Base-by-base conservation (phyloP, 2,329 filamentous ascomycete genomes). In the Trichoderma atroviride region DNA sequence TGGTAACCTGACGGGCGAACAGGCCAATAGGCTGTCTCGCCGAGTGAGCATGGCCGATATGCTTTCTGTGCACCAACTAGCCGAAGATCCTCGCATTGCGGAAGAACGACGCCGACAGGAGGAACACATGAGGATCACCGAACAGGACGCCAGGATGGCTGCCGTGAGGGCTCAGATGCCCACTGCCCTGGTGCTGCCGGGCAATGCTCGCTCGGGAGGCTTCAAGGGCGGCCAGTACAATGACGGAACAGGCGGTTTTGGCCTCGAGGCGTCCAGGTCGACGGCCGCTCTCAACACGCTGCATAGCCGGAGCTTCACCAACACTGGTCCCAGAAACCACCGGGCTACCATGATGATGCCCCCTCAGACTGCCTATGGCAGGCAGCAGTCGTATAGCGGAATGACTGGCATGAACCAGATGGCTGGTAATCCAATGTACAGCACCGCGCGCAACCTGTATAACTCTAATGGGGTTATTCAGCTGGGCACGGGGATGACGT, bases 41-140 rank as follows among this genome's bases (percentile, higher is more conserved):
- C 72, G 83, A 6, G 81, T 87, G 69, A 88, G 85, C 73, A 81
- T 92, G 79, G 89, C 89, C 0, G 86, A 91, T 72, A 81, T 92
- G 5, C 80, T 88, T 4, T 76, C 79, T 22, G 80, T 78, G 0
- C 82, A 85, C 62, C 83, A 83, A 5, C 75, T 79, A 31, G 60
- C 69, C 0, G 80, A 85, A 35, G 79, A 80, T 13, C 68, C 61
- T 1, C 78, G 80, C n/a, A 77, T 80, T 1, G 78, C 78, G 5
- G 82, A 83, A 24, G 81, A 85, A 19, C 77, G 79, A 56, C 78
- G 79, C 4, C 79, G 77, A 10, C 78, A 81, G 64, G 80, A 83
- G 35, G 80, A 83, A 69, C 81, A 82, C 16, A 76, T 77, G 6
- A 80, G 80, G 1, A 77, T 79, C 13, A 78, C 79, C 13, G 83